Conservation (phyloP, 129 eudicot genomes). For the Logfia minima region DNA sequence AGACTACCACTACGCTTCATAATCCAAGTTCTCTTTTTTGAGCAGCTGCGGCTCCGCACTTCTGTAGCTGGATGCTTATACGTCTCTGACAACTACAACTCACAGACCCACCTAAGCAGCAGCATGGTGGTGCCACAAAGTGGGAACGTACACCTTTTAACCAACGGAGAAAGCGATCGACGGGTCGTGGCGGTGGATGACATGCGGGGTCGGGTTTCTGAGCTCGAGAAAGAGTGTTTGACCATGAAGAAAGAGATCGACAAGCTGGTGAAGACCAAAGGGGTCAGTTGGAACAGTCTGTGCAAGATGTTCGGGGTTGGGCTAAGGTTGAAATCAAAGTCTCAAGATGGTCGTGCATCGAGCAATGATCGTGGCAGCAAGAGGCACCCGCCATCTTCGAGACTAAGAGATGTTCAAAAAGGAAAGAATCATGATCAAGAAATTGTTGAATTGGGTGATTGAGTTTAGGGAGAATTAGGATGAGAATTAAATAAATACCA, state of each 20-base stretch:
- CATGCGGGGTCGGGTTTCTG: conserved; percentile 59
- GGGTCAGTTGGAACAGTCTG: conserved; percentile 55
- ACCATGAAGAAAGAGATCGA: conserved; percentile 62
- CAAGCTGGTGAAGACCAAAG: conserved; percentile 60
- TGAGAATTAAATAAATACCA: conserved; percentile 25
- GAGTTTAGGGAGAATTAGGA: conserved; percentile 8
- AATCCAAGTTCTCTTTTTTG: conserved; percentile 76
- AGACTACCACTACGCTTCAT: conserved; percentile 67
- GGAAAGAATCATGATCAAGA: conserved; percentile 34
- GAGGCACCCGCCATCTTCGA: conserved; percentile 22
- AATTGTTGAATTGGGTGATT: conserved; percentile 30
- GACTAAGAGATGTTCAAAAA: conserved; percentile 30
- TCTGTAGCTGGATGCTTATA: conserved; percentile 59
- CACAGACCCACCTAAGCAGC: conserved; percentile 45
- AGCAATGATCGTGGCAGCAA: conserved; percentile 26
- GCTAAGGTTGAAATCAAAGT: conserved; percentile 36
- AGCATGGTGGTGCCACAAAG: conserved; percentile 31
- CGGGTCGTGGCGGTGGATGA: conserved; percentile 45
- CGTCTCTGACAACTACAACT: conserved; percentile 53
- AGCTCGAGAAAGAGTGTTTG: conserved; percentile 67
- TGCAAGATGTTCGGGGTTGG: conserved; percentile 46
- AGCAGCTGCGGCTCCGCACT: conserved; percentile 68
- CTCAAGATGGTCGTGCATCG: conserved; percentile 28
- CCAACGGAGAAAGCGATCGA: conserved; percentile 23
- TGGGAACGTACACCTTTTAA: conserved; percentile 21